These are phyloP conservation scores for Botrytis galanthina DNA, from an alignment of 2,329 filamentous ascomycete species.

Conservation along the genomic window DNA sequence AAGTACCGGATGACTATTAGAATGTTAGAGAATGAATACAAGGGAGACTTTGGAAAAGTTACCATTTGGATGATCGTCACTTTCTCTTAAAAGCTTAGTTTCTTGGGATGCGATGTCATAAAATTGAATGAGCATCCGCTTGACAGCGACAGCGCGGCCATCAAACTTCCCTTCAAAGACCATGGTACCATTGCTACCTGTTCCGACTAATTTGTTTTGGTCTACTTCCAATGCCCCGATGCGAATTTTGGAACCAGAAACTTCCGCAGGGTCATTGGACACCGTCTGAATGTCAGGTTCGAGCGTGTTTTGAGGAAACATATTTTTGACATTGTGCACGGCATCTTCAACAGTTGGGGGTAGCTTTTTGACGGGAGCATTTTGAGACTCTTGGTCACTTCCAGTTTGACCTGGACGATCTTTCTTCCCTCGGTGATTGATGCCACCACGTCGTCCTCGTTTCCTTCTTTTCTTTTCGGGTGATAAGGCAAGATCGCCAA, in stretches of 20 bases:
- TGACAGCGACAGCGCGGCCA: slow-evolving; percentile 88
- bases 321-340: slow-evolving; percentile 57
- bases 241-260: slow-evolving; percentile 57
- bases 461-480: slow-evolving; percentile 57
- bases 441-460: slow-evolving; percentile 68
- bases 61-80: slow-evolving; percentile 90
- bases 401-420: slow-evolving; percentile 48
- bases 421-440: slow-evolving; percentile 57
- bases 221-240: slow-evolving; percentile 65
- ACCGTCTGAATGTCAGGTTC: slow-evolving; percentile 63
- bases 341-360: slow-evolving; percentile 56
- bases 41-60: slow-evolving; percentile 30
- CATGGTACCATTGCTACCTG: slow-evolving; percentile 94
- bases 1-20: slow-evolving; percentile 84
- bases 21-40: slow-evolving; percentile 32
- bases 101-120: slow-evolving; percentile 95
- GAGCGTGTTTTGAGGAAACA: slow-evolving; percentile 52
- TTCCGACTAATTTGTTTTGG: slow-evolving; percentile 61
- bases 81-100: slow-evolving; percentile 84
- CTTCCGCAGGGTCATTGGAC: slow-evolving; percentile 56
- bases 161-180: slow-evolving; percentile 96
- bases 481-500: slow-evolving; percentile 27
- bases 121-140: slow-evolving; percentile 94
- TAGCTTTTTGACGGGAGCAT: slow-evolving; percentile 25
- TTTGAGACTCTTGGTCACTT: slow-evolving; percentile 35